Percentiles rank a stretch among this genome's conserved stretches.
Evolutionary conservation across 2,329 filamentous ascomycete genomes (phyloP).

Genomic region (Aspergillus sp.): DNA sequence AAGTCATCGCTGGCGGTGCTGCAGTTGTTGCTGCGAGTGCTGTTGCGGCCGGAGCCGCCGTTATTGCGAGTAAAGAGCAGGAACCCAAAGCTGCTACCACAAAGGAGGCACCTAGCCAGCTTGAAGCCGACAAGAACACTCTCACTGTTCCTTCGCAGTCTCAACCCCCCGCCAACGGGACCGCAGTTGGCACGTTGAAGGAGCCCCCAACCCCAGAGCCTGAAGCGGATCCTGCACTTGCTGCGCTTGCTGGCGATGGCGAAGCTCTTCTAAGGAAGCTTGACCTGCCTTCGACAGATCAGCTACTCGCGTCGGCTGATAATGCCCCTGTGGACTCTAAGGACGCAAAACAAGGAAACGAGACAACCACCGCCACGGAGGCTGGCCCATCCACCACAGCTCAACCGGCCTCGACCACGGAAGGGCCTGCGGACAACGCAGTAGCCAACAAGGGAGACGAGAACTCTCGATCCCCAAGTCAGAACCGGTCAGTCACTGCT

Average conservation of each 20-base stretch:
- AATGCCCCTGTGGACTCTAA: constrained; percentile 17
- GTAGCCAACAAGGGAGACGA: constrained; percentile 29
- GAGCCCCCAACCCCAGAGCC: constrained; percentile 35
- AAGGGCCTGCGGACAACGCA: constrained; percentile 18
- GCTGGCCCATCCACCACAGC: constrained; percentile 13
- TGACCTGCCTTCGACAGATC: constrained; percentile 36
- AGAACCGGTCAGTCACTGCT: constrained; percentile 45
- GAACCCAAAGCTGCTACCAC: constrained; percentile 18
- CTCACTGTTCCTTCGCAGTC: constrained; percentile 15
- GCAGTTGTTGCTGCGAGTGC: constrained; percentile 32
- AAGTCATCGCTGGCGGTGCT: constrained; percentile 33
- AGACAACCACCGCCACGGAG: constrained; percentile 12
- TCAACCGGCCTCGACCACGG: constrained; percentile 16
- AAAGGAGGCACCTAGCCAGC: constrained; percentile 21
- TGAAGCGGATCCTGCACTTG: constrained; percentile 36
- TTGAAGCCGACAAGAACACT: constrained; percentile 22
- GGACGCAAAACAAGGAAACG: constrained; percentile 20
- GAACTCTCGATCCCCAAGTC: constrained; percentile 38
- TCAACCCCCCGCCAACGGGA: constrained; percentile 31
- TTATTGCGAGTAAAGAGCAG: constrained; percentile 25
- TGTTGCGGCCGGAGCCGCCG: constrained; percentile 28
- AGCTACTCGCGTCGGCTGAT: constrained; percentile 55
- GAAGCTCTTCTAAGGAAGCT: constrained; percentile 39
- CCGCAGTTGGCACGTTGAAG: constrained; percentile 22
- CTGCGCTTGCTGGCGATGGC: constrained; percentile 38